Evolutionary conservation across 371 early-diverging fungal genomes (phyloP).

Genomic region (Parasitella parasitica): DNA sequence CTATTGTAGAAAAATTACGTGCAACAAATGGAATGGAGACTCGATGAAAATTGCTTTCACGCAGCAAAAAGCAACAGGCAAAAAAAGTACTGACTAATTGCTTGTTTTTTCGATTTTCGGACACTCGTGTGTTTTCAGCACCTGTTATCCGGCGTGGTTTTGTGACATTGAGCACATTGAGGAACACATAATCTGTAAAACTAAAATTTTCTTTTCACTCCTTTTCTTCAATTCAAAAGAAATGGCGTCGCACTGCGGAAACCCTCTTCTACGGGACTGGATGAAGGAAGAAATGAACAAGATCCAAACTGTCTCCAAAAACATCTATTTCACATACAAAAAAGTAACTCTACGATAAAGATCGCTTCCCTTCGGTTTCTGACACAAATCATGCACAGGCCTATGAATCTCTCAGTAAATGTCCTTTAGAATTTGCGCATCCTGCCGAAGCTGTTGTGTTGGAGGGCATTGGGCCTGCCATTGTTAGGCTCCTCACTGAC

Average conservation of each 20-base stretch:
- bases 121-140: background rate
- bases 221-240: background rate
- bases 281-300: conserved; percentile 62
- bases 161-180: background rate
- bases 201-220: too few relatives aligned
- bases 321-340: conserved; percentile 53
- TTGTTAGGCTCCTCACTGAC: conserved; percentile 61
- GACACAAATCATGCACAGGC: conserved; percentile 44
- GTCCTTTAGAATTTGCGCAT: conserved; percentile 52
- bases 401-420: conserved; percentile 59
- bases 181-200: too few relatives aligned
- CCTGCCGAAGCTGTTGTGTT: conserved; percentile 57
- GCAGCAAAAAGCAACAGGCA: too few relatives aligned
- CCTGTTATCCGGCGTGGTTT: background rate
- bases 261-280: conserved; percentile 64
- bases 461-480: conserved; percentile 62
- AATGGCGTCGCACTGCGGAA: conserved; percentile 42
- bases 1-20: too few relatives aligned
- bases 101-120: background rate
- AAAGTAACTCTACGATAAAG: conserved; percentile 39
- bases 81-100: too few relatives aligned
- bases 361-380: background rate
- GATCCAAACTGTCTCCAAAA: conserved; percentile 33
- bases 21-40: too few relatives aligned
- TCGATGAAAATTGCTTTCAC: too few relatives aligned